Evolutionary conservation across 192 early-diverging fungal genomes (phyloP), one percentile per base, ranked within the genome.

Genomic region (Backusella luteola): DNA sequence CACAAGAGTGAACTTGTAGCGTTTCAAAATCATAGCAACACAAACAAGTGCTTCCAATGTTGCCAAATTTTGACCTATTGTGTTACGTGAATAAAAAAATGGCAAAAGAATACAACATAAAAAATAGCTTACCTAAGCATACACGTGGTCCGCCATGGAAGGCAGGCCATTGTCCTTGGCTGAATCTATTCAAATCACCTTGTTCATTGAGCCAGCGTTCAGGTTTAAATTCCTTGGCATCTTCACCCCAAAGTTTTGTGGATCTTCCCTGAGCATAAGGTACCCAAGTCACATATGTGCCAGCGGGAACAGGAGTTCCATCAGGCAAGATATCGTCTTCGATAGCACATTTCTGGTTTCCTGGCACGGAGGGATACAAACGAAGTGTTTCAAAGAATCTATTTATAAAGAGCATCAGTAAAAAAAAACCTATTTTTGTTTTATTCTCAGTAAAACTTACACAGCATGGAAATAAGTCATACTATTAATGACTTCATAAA

Each of bases 361-460:
- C 39, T 9, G 92, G 93, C 8, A 94, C 91, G 21, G 87, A 81
- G 41, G 93, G 92, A 79, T 91, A 85, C 23, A 94, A 75, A 14
- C 93, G 85, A 32, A 93, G 75, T 11, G 87, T 81, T 82, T 94
- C 93, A 39, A 42, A 78, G 23, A 80, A 79, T 35, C 67, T 79
- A 67, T 36, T 35, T 36, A 69, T 26, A 59, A 32, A 35, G 75
- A 12, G 34, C 19, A 21, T 49, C 8, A 34, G n/a, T 15, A 0
- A 6, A 21, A 8, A 1, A 6, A 21, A 8, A 21, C 21, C 11
- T 29, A 9, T 56, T 21, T 26, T 9, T 56, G 21, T 9, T 23
- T 59, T 2, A 11, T 34, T 11, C 5, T 21, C 1, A 59, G 1
- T 3, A 38, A 3, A 39, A 52, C 81, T 79, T 77, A 83, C 82